Evolutionary conservation across 2,329 filamentous ascomycete species (phyloP).

Genomic region (Aspergillus sp.): DNA sequence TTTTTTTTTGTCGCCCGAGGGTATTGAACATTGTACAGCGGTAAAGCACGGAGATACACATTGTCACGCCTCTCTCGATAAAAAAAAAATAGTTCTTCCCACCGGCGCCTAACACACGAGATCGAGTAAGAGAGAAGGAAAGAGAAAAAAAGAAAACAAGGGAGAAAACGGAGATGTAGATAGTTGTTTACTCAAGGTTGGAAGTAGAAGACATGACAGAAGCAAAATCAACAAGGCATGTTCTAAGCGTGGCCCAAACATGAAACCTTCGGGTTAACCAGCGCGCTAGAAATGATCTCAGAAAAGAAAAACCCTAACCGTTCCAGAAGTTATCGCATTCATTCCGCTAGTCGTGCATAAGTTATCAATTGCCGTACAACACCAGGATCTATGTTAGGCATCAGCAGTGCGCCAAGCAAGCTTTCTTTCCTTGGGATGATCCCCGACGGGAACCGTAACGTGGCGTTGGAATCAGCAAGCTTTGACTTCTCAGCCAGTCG

Average conservation of each 20-base stretch:
- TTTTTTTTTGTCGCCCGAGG: conserved; percentile 32
- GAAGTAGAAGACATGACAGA: conserved; percentile 26
- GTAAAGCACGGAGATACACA: conserved; percentile 23
- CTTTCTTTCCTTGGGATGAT: conserved; percentile 68
- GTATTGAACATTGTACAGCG: conserved; percentile 42
- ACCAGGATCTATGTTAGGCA: conserved; percentile 63
- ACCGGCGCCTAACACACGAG: conserved; percentile 26
- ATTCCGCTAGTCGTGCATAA: conserved; percentile 59
- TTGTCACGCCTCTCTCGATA: conserved; percentile 24
- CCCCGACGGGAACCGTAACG: conserved; percentile 57
- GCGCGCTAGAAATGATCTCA: conserved; percentile 22
- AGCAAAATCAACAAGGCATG: conserved; percentile 20
- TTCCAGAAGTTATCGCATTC: conserved; percentile 17
- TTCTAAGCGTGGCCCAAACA: conserved; percentile 9
- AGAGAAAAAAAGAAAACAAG: neutral
- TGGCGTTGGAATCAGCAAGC: conserved; percentile 55
- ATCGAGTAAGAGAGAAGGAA: too few species aligned
- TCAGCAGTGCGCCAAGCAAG: conserved; percentile 66
- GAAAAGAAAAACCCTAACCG: conserved; percentile 10
- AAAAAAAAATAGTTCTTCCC: conserved; percentile 17
- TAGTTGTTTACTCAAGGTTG: conserved; percentile 23
- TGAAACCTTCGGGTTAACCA: conserved; percentile 16
- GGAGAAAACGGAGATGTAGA: conserved; percentile 9
- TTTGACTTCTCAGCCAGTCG: conserved; percentile 67
- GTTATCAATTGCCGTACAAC: conserved; percentile 69